Percentiles rank a stretch among this genome's conserved stretches.
Evolutionary conservation across 305 asterid genomes (phyloP).

Genomic region (Withania somnifera): DNA sequence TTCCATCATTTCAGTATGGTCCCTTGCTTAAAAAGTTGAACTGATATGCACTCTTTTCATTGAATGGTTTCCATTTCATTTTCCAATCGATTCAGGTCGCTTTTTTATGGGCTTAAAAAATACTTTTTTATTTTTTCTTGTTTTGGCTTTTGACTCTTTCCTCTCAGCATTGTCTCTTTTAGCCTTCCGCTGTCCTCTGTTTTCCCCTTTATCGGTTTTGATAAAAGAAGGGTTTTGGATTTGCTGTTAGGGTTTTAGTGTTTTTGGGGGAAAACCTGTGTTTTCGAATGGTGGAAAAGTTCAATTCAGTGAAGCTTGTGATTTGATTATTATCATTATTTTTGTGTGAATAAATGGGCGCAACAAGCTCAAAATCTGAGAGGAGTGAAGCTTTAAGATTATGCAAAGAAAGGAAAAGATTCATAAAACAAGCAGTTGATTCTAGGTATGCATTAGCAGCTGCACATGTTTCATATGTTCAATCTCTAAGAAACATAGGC

Average conservation of each 20-base stretch:
- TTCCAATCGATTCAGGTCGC: slow-evolving; percentile 11
- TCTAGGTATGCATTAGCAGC: slow-evolving; percentile 88
- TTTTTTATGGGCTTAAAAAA: slow-evolving; percentile 8
- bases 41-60: slow-evolving; percentile 14
- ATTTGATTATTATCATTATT: slow-evolving; percentile 7
- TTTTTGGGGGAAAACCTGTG: neutral
- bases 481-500: slow-evolving; percentile 76
- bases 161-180: no score
- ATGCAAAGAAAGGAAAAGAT: slow-evolving; percentile 76
- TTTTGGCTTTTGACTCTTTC: no score
- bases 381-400: slow-evolving; percentile 63
- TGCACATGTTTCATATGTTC: slow-evolving; percentile 80
- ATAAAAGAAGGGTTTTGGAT: neutral
- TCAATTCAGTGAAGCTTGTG: slow-evolving; percentile 16
- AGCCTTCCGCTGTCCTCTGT: no score
- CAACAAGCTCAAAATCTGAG: slow-evolving; percentile 55
- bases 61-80: slow-evolving; percentile 6
- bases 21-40: slow-evolving; percentile 13
- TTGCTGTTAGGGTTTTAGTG: slow-evolving; percentile 1
- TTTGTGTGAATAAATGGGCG: slow-evolving; percentile 40
- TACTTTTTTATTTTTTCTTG: no score
- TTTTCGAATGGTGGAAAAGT: slow-evolving; percentile 9
- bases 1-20: neutral
- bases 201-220: neutral
- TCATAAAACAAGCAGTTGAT: slow-evolving; percentile 74